Evolutionary conservation across 768 basidiomycete species (phyloP).

Genomic region (Sporobolomyces roseus): DNA sequence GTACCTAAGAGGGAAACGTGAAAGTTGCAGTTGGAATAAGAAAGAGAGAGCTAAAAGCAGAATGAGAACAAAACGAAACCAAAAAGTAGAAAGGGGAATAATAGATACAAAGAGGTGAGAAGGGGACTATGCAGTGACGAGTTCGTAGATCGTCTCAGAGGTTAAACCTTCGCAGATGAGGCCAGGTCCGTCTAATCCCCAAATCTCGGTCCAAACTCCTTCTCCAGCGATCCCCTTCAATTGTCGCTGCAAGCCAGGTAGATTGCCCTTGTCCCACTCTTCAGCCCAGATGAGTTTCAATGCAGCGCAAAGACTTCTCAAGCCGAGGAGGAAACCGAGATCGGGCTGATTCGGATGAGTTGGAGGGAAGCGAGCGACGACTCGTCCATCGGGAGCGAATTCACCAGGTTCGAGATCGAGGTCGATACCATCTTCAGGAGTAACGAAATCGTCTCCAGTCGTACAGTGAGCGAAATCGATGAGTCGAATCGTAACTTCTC

Average conservation of each 20-base stretch:
- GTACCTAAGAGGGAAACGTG: no score
- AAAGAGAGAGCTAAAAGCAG: not conserved
- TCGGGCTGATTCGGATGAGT: slow-evolving; percentile 85
- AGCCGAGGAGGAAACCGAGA: slow-evolving; percentile 85
- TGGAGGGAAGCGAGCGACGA: slow-evolving; percentile 91
- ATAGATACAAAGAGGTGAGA: no score
- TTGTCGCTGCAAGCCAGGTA: slow-evolving; percentile 54
- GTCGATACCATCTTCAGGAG: slow-evolving; percentile 52
- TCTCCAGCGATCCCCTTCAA: slow-evolving; percentile 64
- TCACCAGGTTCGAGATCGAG: slow-evolving; percentile 53
- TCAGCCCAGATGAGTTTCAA: slow-evolving; percentile 83
- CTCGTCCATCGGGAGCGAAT: slow-evolving; percentile 66
- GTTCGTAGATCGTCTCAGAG: slow-evolving; percentile 17
- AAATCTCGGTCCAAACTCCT: slow-evolving; percentile 70
- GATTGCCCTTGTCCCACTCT: slow-evolving; percentile 58
- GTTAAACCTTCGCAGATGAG: slow-evolving; percentile 20
- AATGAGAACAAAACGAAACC: not conserved
- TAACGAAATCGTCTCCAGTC: slow-evolving; percentile 82
- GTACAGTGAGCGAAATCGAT: slow-evolving; percentile 99
- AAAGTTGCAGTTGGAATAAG: not conserved
- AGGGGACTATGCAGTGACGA: slow-evolving; percentile 7
- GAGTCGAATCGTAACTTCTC: slow-evolving; percentile 90
- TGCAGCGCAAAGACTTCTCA: slow-evolving; percentile 71
- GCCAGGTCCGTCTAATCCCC: slow-evolving; percentile 24
- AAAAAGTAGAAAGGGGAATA: not conserved